phyloP scores from a whole-genome alignment of 108 stramenopile genomes.

The Pseudonitzschia delicatissima region DNA sequence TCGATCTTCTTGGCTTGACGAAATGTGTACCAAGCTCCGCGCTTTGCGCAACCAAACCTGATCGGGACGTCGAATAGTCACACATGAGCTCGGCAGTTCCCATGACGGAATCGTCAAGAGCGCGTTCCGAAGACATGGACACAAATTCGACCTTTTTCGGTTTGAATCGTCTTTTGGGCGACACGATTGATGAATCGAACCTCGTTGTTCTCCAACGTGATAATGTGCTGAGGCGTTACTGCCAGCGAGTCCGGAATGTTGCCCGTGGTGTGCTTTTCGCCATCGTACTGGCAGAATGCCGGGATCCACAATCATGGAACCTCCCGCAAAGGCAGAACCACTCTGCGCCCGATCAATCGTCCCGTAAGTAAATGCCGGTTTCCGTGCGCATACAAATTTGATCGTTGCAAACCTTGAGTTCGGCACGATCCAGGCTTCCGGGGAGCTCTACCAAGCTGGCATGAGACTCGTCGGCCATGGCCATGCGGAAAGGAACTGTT shows the following conservation, averaged over 20 bases:
- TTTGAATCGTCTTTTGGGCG: conserved; percentile 72
- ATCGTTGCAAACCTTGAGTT: conserved; percentile 63
- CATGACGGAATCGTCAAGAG: conserved; percentile 35
- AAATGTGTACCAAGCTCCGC: conserved; percentile 76
- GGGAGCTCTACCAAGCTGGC: conserved; percentile 70
- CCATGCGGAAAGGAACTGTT: conserved; percentile 45
- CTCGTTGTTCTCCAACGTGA: conserved; percentile 67
- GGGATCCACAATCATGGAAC: conserved; percentile 63
- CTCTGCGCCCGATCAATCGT: conserved; percentile 60
- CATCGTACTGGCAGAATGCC: conserved; percentile 67
- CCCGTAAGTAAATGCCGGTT: conserved; percentile 81
- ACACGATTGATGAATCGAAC: conserved; percentile 80
- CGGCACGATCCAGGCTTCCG: conserved; percentile 69
- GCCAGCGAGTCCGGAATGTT: conserved; percentile 38
- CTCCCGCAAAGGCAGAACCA: conserved; percentile 37
- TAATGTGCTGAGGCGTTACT: conserved; percentile 81
- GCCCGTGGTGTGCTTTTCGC: conserved; percentile 10
- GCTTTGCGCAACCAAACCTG: conserved; percentile 86
- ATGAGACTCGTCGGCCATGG: conserved; percentile 48
- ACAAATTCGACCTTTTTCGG: conserved; percentile 79
- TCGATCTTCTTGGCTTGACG: conserved; percentile 79
- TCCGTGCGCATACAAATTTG: conserved; percentile 71
- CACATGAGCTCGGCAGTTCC: conserved; percentile 68
- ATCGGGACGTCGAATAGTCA: conserved; percentile 86
- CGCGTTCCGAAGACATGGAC: conserved; percentile 22